Evolutionary conservation across 345 rosid species (phyloP).

Genomic region (Melaleuca quinquenervia): DNA sequence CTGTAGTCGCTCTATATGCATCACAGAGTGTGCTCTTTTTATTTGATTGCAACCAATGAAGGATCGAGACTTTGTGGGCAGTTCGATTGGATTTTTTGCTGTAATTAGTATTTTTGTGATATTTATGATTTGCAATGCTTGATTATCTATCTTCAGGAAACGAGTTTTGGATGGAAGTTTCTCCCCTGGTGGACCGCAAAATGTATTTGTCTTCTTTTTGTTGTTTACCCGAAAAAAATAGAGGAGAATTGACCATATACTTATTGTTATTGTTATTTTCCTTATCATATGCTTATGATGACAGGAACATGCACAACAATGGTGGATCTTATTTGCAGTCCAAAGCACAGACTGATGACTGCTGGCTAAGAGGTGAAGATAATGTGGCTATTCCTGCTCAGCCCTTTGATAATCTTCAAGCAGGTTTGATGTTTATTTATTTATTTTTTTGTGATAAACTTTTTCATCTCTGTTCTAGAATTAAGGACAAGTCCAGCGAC

Average conservation of each 20-base stretch:
- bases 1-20: not conserved
- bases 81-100: not conserved
- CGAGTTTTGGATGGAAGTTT: constrained; percentile 21
- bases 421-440: constrained; percentile 12
- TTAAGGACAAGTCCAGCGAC: not conserved
- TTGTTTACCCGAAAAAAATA: not conserved
- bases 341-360: constrained; percentile 3
- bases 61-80: not conserved
- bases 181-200: constrained; percentile 20
- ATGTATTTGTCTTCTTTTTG: constrained; percentile 14
- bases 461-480: not conserved
- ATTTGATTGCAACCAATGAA: not conserved
- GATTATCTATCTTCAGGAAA: constrained; percentile 17
- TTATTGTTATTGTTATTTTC: no score
- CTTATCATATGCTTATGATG: not conserved
- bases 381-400: constrained; percentile 12
- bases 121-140: not conserved
- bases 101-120: not conserved
- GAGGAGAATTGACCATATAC: no score
- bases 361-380: constrained; percentile 13
- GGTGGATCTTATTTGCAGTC: constrained; percentile 17
- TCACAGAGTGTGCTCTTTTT: not conserved
- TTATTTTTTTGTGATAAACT: not conserved
- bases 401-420: constrained; percentile 7
- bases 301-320: constrained; percentile 13